phyloP scores from a whole-genome alignment of 345 rosid species.

The Corchorus capsularis region DNA sequence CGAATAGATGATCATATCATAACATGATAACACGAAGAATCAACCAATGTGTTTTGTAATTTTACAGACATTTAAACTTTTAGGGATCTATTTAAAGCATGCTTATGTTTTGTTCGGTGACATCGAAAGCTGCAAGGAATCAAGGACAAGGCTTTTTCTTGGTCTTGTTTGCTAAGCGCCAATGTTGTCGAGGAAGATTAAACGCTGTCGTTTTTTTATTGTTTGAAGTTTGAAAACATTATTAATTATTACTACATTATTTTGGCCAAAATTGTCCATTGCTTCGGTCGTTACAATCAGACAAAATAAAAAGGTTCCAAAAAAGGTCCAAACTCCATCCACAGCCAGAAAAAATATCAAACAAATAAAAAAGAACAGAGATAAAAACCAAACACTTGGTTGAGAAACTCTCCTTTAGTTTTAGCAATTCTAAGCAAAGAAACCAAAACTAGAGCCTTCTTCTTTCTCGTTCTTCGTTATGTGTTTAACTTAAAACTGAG shows the following conservation, averaged over 20 bases:
- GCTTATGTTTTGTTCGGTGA: no score
- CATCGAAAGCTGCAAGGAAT: neutral
- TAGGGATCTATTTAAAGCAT: no score
- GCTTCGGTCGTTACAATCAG: neutral
- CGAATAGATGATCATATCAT: no score
- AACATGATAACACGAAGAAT: no score
- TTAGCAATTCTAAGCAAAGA: neutral
- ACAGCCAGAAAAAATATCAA: constrained; percentile 21
- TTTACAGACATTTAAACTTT: no score
- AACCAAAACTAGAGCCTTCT: neutral
- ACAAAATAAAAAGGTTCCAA: neutral
- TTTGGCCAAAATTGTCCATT: neutral
- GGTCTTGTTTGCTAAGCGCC: neutral
- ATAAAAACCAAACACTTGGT: constrained; percentile 17
- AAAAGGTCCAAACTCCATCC: neutral
- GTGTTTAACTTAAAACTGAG: constrained; percentile 23
- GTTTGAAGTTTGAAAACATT: neutral
- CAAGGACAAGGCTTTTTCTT: no score
- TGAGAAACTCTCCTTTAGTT: constrained; percentile 12
- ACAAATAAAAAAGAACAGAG: neutral
- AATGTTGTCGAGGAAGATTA: neutral
- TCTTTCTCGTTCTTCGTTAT: neutral
- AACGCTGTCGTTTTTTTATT: neutral
- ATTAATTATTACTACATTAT: no score
- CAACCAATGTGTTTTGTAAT: no score